Conservation (phyloP, 306 rosid species). For the Trichosanthes cucumerina region DNA sequence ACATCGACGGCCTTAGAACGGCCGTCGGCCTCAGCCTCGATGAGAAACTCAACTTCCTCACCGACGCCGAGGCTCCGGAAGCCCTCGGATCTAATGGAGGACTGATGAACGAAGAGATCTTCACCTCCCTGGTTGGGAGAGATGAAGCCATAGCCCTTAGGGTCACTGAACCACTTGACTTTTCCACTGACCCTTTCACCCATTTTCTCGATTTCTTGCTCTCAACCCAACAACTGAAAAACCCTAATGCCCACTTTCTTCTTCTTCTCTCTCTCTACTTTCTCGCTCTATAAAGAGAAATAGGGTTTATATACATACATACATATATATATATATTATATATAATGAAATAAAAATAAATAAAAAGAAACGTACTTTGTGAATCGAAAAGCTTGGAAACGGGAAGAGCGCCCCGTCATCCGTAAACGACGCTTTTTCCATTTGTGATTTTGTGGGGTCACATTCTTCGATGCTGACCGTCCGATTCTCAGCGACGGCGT, state of each 20-base stretch:
- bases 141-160: conserved; percentile 82
- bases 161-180: conserved; percentile 90
- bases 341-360: no score
- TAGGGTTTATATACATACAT: neutral
- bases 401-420: conserved; percentile 16
- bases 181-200: conserved; percentile 44
- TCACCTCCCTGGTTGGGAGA: conserved; percentile 70
- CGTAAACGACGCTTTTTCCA: conserved; percentile 12
- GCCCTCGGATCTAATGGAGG: conserved; percentile 65
- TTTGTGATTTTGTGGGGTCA: conserved; percentile 10
- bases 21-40: conserved; percentile 49
- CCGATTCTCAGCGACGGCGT: neutral
- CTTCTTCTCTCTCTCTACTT: conserved; percentile 8
- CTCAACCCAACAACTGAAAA: conserved; percentile 6
- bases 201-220: conserved; percentile 20
- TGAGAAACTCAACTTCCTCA: conserved; percentile 55
- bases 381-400: conserved; percentile 10
- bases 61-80: conserved; percentile 75
- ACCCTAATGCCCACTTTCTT: conserved; percentile 2
- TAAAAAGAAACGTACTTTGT: neutral
- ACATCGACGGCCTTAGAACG: conserved; percentile 85
- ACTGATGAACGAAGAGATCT: conserved; percentile 78
- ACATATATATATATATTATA: no score
- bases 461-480: neutral
- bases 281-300: neutral